Evolutionary conservation across 768 basidiomycete genomes (phyloP), one percentile per base, ranked within the genome.

Genomic region (Russula ochroleuca): DNA sequence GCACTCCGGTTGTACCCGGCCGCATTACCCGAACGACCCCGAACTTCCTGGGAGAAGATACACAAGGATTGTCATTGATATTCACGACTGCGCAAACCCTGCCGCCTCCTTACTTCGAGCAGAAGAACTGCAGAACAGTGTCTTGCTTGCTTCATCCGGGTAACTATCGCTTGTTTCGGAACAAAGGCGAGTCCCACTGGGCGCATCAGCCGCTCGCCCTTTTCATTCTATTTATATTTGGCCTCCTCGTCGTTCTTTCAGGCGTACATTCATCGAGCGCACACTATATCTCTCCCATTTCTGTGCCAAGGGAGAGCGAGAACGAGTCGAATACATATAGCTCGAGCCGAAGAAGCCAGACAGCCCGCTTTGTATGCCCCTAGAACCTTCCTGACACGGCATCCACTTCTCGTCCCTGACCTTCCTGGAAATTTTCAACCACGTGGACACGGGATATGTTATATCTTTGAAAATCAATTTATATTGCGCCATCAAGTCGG

Each of bases 141-240:
- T 40, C 47, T 25, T 62, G 60, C 38, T 50, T 62, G 33, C 54
- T 56, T 56, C 47, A 35, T 43, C 52, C 60, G 28, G 47, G 28
- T 31, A 23, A 23, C 31, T 47, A 43, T 35, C 25, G 41, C 59
- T 38, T 33, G 23, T 38, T 47, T 61, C 47, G 28, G 53, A 55
- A 55, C 47, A 56, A 55, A 14, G 62, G 31, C 21, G 5, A 14
- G 10, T 7, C 4, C 1, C n/a, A 28, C 49, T 17, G 52, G n/a
- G n/a, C 5, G 52, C 21, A 3, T 15, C 48, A 19, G 25, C 5
- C 48, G 48, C 48, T 15, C 0, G 8, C 35, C 35, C 35, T 37
- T 37, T 41, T 41, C 40, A 41, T 8, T 6, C 17, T 43, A 5
- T 40, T 17, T 15, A 15, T 8, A 17, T 19, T 28, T 5, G 5